Conservation (phyloP, 169 alveolate species). For the Perkinsus olseni region DNA sequence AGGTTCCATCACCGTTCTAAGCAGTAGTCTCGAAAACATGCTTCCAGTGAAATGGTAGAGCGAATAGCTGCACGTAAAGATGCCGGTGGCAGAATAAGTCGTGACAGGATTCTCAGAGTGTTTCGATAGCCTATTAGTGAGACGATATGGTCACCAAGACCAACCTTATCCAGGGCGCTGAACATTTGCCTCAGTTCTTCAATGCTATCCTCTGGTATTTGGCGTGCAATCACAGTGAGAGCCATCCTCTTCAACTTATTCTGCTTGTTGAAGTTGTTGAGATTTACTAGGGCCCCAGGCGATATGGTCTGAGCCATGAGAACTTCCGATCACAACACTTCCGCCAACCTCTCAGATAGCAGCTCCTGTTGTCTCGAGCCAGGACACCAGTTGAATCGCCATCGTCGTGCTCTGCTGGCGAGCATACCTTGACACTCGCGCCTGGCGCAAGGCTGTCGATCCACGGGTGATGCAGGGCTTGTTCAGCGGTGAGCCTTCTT, state of each 20-base stretch:
- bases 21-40: no score
- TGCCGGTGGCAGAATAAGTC: no score
- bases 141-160: no score
- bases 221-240: conserved; percentile 31
- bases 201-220: conserved; percentile 30
- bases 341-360: neutral
- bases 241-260: conserved; percentile 30
- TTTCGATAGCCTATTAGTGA: no score
- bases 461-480: conserved; percentile 29
- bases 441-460: neutral
- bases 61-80: no score
- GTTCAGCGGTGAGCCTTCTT: conserved; percentile 20
- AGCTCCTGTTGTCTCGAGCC: neutral
- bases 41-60: no score
- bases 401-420: no score
- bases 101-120: no score
- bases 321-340: neutral
- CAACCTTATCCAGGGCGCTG: conserved; percentile 12
- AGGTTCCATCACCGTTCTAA: conserved; percentile 27
- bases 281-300: neutral
- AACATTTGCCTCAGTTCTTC: conserved; percentile 23
- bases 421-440: neutral
- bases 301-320: neutral
- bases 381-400: no score
- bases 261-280: conserved; percentile 21